Conservation (phyloP, 2,329 filamentous ascomycete species). For the Dryadomyces quercivorus region DNA sequence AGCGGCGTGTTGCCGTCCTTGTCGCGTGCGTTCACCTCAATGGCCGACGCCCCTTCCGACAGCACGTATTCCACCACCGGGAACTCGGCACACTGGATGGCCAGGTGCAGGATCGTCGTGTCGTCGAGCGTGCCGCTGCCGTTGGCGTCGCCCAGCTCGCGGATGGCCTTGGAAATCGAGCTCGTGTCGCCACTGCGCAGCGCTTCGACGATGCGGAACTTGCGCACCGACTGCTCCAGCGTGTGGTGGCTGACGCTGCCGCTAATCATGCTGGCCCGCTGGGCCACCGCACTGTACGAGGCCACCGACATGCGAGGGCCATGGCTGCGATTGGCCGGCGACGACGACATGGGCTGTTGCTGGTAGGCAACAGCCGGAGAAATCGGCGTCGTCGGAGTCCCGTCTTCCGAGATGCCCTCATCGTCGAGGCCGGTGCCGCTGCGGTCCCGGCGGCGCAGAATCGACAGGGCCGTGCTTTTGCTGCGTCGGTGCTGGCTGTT, state of each 20-base stretch:
- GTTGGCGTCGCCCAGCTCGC: constrained; percentile 41
- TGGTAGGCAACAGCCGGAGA: constrained; percentile 7
- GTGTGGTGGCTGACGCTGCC: constrained; percentile 20
- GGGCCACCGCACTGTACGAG: not conserved
- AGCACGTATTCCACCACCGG: constrained; percentile 92
- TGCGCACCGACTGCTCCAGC: constrained; percentile 86
- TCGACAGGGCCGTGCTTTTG: constrained; percentile 39
- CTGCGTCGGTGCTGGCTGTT: constrained; percentile 35
- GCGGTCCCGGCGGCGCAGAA: constrained; percentile 39
- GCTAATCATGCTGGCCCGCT: not conserved
- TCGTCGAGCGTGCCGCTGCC: constrained; percentile 50
- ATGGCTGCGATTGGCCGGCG: constrained; percentile 26
- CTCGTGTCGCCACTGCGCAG: constrained; percentile 82
- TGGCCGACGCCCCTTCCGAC: constrained; percentile 51
- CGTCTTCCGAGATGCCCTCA: constrained; percentile 35
- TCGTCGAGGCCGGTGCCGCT: constrained; percentile 26
- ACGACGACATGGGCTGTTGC: constrained; percentile 9
- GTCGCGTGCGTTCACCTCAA: constrained; percentile 84
- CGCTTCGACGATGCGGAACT: constrained; percentile 90
- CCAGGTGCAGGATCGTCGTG: constrained; percentile 83
- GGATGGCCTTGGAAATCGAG: constrained; percentile 76
- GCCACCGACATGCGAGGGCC: constrained; percentile 33
- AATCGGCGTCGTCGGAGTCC: constrained; percentile 17
- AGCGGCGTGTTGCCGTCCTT: constrained; percentile 90
- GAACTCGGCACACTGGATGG: constrained; percentile 88